Percentiles rank a stretch among this genome's conserved stretches.
Conservation (phyloP, 495 filamentous ascomycete species). For the Baudoinia panamericana region DNA sequence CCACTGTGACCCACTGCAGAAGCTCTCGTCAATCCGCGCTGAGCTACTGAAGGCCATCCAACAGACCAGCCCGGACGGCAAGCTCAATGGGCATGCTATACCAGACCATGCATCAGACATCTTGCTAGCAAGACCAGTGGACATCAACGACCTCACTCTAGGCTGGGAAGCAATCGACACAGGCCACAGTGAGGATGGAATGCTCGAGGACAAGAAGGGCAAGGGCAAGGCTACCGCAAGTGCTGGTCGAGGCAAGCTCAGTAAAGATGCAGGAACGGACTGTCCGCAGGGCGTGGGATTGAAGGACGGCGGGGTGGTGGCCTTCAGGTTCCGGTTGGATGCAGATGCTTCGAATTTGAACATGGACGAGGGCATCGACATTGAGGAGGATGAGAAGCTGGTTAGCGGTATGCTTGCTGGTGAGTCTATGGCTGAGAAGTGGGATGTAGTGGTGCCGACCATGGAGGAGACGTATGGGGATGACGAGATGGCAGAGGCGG, state of each 20-base stretch:
- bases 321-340: constrained; percentile 49
- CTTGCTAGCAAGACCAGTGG: constrained; percentile 40
- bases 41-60: constrained; percentile 45
- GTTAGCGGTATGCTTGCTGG: constrained; percentile 41
- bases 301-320: constrained; percentile 47
- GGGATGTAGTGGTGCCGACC: constrained; percentile 51
- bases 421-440: constrained; percentile 31
- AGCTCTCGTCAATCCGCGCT: constrained; percentile 47
- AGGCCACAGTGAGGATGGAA: neutral
- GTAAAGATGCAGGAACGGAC: constrained; percentile 22
- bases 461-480: constrained; percentile 43
- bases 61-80: constrained; percentile 39
- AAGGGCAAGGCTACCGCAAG: constrained; percentile 20
- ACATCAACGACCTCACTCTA: constrained; percentile 41
- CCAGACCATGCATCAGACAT: constrained; percentile 39
- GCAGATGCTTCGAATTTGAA: constrained; percentile 15
- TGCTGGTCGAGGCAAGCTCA: constrained; percentile 16
- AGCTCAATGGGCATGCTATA: constrained; percentile 32
- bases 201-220: constrained; percentile 19
- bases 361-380: constrained; percentile 14
- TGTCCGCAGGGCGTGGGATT: constrained; percentile 39
- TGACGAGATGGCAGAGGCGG: too few relatives aligned
- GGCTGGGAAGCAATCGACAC: constrained; percentile 37
- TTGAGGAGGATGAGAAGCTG: constrained; percentile 25
- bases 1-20: constrained; percentile 46